A percentile compares a stretch with the other conserved stretches of the same genome.
Evolutionary conservation across 441 rosid genomes (phyloP).

Genomic region (Populus tomentosa): DNA sequence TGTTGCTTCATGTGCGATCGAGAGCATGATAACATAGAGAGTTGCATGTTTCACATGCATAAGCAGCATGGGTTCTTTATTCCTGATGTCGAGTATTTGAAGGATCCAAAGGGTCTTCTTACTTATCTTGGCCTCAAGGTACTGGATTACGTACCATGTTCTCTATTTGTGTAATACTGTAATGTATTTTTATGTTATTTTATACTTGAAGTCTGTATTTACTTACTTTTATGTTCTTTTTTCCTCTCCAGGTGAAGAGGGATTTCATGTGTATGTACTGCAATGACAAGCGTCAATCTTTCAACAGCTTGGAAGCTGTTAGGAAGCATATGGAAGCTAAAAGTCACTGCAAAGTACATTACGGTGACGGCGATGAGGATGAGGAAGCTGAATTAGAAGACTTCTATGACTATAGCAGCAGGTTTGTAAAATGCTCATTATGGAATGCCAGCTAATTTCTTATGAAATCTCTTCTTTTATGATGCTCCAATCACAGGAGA

Average conservation of each 20-base stretch:
- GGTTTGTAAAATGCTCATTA: slow-evolving; percentile 31
- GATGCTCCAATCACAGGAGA: neutral
- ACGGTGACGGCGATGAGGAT: slow-evolving; percentile 79
- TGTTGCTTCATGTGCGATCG: slow-evolving; percentile 91
- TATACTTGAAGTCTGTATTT: neutral
- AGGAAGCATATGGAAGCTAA: slow-evolving; percentile 94
- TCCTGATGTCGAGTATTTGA: slow-evolving; percentile 86
- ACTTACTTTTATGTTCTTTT: neutral
- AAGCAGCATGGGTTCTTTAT: slow-evolving; percentile 86
- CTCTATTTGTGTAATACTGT: neutral
- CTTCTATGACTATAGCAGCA: slow-evolving; percentile 91
- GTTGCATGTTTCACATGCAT: slow-evolving; percentile 98
- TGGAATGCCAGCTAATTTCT: neutral
- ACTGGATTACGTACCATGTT: neutral
- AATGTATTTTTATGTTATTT: slow-evolving; percentile 2
- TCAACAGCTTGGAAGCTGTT: slow-evolving; percentile 85
- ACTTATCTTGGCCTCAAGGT: slow-evolving; percentile 86
- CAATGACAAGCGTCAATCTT: slow-evolving; percentile 71
- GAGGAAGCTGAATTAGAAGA: slow-evolving; percentile 97
- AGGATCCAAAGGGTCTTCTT: slow-evolving; percentile 86
- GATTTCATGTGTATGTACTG: slow-evolving; percentile 87
- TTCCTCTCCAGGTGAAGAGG: slow-evolving; percentile 55
- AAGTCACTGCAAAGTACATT: slow-evolving; percentile 92
- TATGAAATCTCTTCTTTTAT: neutral
- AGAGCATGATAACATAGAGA: slow-evolving; percentile 56